These are phyloP conservation scores for Eimeria tenella DNA, from an alignment of 169 alveolate genomes.

Conservation along the genomic window DNA sequence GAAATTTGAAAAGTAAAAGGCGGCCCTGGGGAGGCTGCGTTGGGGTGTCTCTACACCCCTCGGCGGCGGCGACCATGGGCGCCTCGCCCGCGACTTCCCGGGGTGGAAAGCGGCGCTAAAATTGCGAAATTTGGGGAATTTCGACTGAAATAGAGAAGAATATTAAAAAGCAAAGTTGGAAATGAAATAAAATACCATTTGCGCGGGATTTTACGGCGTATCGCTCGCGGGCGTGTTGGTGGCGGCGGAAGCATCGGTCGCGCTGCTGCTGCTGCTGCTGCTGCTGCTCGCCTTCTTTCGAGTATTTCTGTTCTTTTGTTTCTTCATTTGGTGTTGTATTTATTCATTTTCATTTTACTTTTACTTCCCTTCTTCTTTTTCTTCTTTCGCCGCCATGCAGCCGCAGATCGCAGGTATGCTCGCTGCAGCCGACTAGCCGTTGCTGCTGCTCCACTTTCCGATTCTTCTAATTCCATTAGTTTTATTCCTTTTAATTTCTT, in stretches of 20 bases:
- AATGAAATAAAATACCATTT: too few species aligned
- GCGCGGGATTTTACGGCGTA: too few species aligned
- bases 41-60: too few species aligned
- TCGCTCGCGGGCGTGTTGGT: neutral
- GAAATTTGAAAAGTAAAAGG: too few species aligned
- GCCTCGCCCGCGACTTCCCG: too few species aligned
- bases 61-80: too few species aligned
- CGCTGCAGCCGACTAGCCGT: slow-evolving; percentile 20
- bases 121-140: too few species aligned
- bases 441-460: neutral
- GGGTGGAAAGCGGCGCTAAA: too few species aligned
- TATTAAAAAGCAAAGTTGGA: too few species aligned
- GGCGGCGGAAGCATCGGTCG: neutral
- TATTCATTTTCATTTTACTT: neutral
- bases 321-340: neutral
- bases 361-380: neutral
- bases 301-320: neutral
- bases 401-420: slow-evolving; percentile 24
- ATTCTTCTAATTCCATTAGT: neutral
- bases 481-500: too few species aligned
- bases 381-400: slow-evolving; percentile 1
- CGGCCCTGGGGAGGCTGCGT: too few species aligned
- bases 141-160: too few species aligned
- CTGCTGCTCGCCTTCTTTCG: neutral
- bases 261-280: neutral